Base-by-base conservation (phyloP, 495 filamentous ascomycete genomes). In the Poronia punctata region DNA sequence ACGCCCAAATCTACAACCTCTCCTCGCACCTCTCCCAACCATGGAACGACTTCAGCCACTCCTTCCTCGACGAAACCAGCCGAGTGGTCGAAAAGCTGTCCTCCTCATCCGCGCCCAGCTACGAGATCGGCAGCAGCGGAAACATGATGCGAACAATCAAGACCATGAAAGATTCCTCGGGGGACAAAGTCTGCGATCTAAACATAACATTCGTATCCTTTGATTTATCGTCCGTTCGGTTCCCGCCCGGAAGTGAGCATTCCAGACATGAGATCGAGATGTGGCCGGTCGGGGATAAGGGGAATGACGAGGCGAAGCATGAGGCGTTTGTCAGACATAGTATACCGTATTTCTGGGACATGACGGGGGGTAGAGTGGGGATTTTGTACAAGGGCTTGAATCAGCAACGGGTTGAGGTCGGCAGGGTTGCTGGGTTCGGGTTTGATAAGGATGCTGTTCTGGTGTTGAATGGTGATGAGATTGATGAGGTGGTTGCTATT, bases 141-240 rank as follows among this genome's bases (percentile, higher is more conserved):
- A 57, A 57, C 51, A 57, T 57, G 50, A 57, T 57, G 54, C 54
- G 54, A 7, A 57, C 54, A 7, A 46, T 57, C 21, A 57, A 57
- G 47, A 49, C 54, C 0, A 37, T 57, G 22, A 46, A 42, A 4
- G 42, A 51, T 35, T 34, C 24, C 14, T 32, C 42, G 2, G 50
- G 48, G 9, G 30, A 36, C n/a, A 48, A 47, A 36, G 35, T 57
- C 2, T 49, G 45, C 45, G 54, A 57, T 34, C 50, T 57, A 4
- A 57, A 57, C 48, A 57, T 57, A 20, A 57, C 54, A 7, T 57
- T 57, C 36, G 42, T 57, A 0, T 57, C 54, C 2, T 57, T 57
- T 48, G 54, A 38, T 45, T 44, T 37, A n/a, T 46, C 40, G 10
- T 31, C 17, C 2, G 48, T 57, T 14, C 48, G 51, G 30, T 57